Evolutionary conservation across 805 yeast species (phyloP), one percentile per base, ranked within the genome.

Genomic region (Suhomyces sp.): DNA sequence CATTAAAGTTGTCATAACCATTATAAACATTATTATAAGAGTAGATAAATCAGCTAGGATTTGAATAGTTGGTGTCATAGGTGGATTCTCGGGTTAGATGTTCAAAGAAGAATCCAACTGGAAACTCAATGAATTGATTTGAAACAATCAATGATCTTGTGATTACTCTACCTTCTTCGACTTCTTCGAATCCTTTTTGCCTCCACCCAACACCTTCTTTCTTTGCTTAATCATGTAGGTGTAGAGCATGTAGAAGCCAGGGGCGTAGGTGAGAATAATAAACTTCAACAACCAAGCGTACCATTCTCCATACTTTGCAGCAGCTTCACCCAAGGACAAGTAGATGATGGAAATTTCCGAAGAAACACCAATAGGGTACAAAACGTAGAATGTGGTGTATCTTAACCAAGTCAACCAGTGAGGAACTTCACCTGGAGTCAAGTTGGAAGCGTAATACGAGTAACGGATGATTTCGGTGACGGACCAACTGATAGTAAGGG

Each of bases 281-380:
- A 60, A 68, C 35, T 78, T 67, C 46, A 88, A 68, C 36, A 76
- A 58, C 54, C 72, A 69, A 26, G 79, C 74, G 60, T 76, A 79
- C 62, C 69, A 59, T 0, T 45, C 42, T 4, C 83, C 81, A 33
- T 70, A 68, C 20, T 51, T 72, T 30, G 47, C 44, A 33, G 65
- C 72, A n/a, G 96, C 95, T 31, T 74, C 77, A n/a, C 71, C 74
- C 33, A 91, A 68, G 0, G 96, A 80, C 37, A 78, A 60, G 61
- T 77, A 82, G 40, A 87, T 72, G 63, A 88, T 76, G 22, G 70
- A 52, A 40, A 84, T 69, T 58, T 93, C 98, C 42, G 91, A 79
- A 2, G 84, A 76, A n/a, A 90, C 96, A 3, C 98, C 98, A 14
- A 83, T 60, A 13, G 98, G 98, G 54, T 93, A 93, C 45, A 93